Evolutionary conservation across 345 rosid species (phyloP), one percentile per base, ranked within the genome.

Genomic region (Cardiospermum halicacabum): DNA sequence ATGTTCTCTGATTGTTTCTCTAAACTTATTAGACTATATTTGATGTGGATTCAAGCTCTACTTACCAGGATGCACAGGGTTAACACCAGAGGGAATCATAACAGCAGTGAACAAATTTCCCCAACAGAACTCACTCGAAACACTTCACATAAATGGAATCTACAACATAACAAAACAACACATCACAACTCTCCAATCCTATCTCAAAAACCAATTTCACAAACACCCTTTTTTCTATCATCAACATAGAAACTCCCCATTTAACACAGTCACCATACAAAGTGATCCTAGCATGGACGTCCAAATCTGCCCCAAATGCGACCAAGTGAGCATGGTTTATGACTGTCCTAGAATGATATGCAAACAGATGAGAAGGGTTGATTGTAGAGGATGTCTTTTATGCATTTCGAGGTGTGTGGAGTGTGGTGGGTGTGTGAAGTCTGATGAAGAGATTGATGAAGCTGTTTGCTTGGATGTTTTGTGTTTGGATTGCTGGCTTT

Each of bases 41-140:
- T 31, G 16, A 28, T 49, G 47, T 12, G 22, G n/a, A 2, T 62
- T 67, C 80, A 91, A n/a, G 94, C 77, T 90, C 2, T 68, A 72
- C 39, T 31, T 88, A 56, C 80, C 88, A 11, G 89, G 84, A 56
- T 88, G 96, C 80, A 74, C 77, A 2, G 72, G 80, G 65, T 70
- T 90, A 37, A 84, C 87, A 22, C 94, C 92, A 5, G 78, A 86
- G 34, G 99, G 96, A 72, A 73, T 90, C 43, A 78, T 84, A n/a
- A 72, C 56, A 49, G 83, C 84, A 39, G 82, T 86, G 66, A 67
- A 78, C 73, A 75, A 42, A 47, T 74, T 90, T 32, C 63, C 81
- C 13, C 73, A 71, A 62, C 45, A 70, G 26, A 58, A 67, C 28
- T 68, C 60, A 37, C 26, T 85, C 15, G 66, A 75, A 66, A 70